phyloP scores from a whole-genome alignment of 108 stramenopile genomes.

The Cyclotella distinguenda region DNA sequence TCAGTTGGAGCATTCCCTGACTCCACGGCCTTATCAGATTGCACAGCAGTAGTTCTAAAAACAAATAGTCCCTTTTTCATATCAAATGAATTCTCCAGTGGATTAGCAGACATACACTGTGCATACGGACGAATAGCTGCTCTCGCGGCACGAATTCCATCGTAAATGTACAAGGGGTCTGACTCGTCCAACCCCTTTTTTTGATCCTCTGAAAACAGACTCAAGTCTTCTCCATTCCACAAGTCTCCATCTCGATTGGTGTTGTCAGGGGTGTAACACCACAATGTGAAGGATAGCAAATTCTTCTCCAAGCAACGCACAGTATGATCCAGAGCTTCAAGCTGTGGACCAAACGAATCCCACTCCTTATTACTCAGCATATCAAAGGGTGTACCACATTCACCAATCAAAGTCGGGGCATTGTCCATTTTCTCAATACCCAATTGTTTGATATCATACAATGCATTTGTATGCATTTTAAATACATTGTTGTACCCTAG shows the following conservation, averaged over 20 bases:
- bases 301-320: constrained; percentile 35
- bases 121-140: constrained; percentile 34
- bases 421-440: constrained; percentile 29
- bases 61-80: constrained; percentile 13
- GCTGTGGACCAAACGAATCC: constrained; percentile 23
- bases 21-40: too few relatives aligned
- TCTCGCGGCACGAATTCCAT: constrained; percentile 25
- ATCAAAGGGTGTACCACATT: constrained; percentile 43
- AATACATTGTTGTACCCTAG: constrained; percentile 31
- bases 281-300: constrained; percentile 39
- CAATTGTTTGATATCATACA: constrained; percentile 17
- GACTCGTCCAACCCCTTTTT: constrained; percentile 16
- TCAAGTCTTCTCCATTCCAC: constrained; percentile 51
- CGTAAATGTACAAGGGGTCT: constrained; percentile 26
- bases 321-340: constrained; percentile 39
- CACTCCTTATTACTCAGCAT: constrained; percentile 6
- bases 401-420: constrained; percentile 44
- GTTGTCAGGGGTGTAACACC: constrained; percentile 47
- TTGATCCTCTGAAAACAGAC: constrained; percentile 35
- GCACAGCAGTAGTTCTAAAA: too few relatives aligned
- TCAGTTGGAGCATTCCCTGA: constrained; percentile 21
- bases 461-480: constrained; percentile 20
- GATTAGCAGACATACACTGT: constrained; percentile 12
- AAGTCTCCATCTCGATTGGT: constrained; percentile 28
- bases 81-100: constrained; percentile 28